A percentile compares a stretch with the other conserved stretches of the same genome.
These are phyloP conservation scores for Paxillus rubicundulus DNA, from an alignment of 768 basidiomycete species.

Conservation along the genomic window DNA sequence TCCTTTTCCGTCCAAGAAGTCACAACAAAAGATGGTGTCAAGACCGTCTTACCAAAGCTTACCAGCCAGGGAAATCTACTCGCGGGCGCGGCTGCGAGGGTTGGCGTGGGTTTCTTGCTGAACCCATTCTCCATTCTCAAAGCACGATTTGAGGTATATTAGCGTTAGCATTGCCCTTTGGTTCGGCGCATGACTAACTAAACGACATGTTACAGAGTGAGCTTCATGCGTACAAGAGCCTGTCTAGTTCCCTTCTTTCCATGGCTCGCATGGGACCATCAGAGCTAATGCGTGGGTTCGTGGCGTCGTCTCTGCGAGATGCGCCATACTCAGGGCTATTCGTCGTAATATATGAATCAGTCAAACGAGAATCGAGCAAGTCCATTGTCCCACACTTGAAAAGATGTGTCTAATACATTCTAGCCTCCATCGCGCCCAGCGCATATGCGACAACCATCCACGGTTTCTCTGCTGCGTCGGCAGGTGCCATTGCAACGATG, in stretches of 20 bases:
- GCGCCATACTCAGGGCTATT: slow-evolving; percentile 94
- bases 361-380: slow-evolving; percentile 73
- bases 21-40: slow-evolving; percentile 20
- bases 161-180: too few relatives aligned
- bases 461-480: slow-evolving; percentile 67
- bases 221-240: slow-evolving; percentile 65
- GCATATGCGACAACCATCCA: slow-evolving; percentile 54
- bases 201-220: slow-evolving; percentile 54
- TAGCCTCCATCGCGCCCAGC: slow-evolving; percentile 42
- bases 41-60: slow-evolving; percentile 66
- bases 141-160: slow-evolving; percentile 81
- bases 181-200: neutral
- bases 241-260: slow-evolving; percentile 55
- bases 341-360: slow-evolving; percentile 81
- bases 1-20: slow-evolving; percentile 52
- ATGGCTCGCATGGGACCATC: slow-evolving; percentile 70
- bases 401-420: slow-evolving; percentile 6
- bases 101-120: slow-evolving; percentile 76
- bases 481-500: slow-evolving; percentile 81
- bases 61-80: slow-evolving; percentile 79
- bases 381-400: slow-evolving; percentile 1
- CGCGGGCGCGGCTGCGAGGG: slow-evolving; percentile 80
- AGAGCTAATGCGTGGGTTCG: slow-evolving; percentile 81
- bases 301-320: slow-evolving; percentile 88
- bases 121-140: slow-evolving; percentile 93